These are phyloP conservation scores for Pestalotiopsis sp. DNA, from an alignment of 2,329 filamentous ascomycete genomes.

Conservation along the genomic window DNA sequence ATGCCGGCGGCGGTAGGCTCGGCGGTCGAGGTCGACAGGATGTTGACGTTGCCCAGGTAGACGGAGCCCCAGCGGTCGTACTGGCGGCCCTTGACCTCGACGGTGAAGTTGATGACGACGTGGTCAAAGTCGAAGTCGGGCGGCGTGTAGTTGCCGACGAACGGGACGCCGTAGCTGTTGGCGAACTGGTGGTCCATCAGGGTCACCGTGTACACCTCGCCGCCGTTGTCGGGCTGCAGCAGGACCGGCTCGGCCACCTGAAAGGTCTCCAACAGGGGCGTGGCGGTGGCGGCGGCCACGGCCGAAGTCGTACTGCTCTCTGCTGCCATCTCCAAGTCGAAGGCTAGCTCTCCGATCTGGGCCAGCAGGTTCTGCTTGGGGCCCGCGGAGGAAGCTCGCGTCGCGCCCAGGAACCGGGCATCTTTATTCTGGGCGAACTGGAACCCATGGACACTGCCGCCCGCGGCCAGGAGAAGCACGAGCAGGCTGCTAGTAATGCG, in stretches of 20 bases:
- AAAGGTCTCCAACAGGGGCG: constrained; percentile 2
- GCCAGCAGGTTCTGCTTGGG: background rate
- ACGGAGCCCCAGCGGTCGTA: constrained; percentile 77
- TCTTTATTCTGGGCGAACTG: background rate
- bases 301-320: background rate
- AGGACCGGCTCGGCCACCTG: constrained; percentile 11
- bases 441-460: background rate
- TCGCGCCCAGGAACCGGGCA: background rate
- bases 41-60: constrained; percentile 76
- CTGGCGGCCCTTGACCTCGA: constrained; percentile 71
- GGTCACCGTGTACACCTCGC: constrained; percentile 41
- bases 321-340: background rate
- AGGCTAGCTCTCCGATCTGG: constrained; percentile 8
- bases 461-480: background rate
- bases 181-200: constrained; percentile 74
- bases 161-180: constrained; percentile 73
- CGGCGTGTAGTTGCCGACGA: constrained; percentile 68
- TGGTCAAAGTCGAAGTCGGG: constrained; percentile 70
- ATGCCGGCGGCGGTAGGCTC: constrained; percentile 73
- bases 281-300: background rate
- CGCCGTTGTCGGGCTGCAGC: background rate
- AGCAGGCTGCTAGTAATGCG: background rate
- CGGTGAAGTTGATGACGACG: constrained; percentile 76
- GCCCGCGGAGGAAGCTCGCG: background rate
- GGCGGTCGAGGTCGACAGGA: constrained; percentile 84